Evolutionary conservation across 768 basidiomycete genomes (phyloP).

Genomic region (Zangia roseola): DNA sequence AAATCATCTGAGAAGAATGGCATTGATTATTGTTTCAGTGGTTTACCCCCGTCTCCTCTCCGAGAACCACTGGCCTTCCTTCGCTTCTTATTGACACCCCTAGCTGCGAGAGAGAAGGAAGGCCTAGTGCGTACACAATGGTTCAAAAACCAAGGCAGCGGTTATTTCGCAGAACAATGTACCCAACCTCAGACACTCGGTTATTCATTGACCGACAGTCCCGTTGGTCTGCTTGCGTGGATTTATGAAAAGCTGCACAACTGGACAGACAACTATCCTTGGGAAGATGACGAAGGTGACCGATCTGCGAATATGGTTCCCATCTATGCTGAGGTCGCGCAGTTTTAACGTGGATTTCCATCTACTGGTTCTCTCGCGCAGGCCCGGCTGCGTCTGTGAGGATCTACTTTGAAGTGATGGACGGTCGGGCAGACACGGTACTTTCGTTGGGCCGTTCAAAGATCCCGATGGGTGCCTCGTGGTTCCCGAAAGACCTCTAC

Average conservation of each 20-base stretch:
- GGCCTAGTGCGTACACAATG: conserved; percentile 18
- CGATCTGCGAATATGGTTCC: not conserved
- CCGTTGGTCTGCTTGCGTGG: conserved; percentile 52
- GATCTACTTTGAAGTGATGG: conserved; percentile 53
- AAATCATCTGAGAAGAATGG: not conserved
- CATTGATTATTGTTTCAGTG: conserved; percentile 13
- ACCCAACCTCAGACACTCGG: conserved; percentile 55
- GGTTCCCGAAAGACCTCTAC: conserved; percentile 50
- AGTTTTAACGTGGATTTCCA: conserved; percentile 62
- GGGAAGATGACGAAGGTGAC: conserved; percentile 59
- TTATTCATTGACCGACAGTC: conserved; percentile 56
- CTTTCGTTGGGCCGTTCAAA: not conserved
- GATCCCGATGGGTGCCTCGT: conserved; percentile 51
- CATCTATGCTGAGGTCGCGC: not conserved
- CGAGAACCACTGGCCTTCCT: conserved; percentile 31
- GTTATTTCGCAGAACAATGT: conserved; percentile 33
- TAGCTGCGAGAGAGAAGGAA: conserved; percentile 26
- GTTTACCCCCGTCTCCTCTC: conserved; percentile 18
- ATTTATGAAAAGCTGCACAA: conserved; percentile 52
- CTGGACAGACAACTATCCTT: conserved; percentile 53
- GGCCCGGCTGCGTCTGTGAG: conserved; percentile 57
- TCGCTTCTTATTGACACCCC: conserved; percentile 24
- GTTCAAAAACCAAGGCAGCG: conserved; percentile 25
- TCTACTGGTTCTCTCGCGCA: conserved; percentile 57
- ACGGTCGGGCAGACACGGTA: not conserved